Evolutionary conservation across 257 asterid genomes (phyloP).

Genomic region (Petunia secreta): DNA sequence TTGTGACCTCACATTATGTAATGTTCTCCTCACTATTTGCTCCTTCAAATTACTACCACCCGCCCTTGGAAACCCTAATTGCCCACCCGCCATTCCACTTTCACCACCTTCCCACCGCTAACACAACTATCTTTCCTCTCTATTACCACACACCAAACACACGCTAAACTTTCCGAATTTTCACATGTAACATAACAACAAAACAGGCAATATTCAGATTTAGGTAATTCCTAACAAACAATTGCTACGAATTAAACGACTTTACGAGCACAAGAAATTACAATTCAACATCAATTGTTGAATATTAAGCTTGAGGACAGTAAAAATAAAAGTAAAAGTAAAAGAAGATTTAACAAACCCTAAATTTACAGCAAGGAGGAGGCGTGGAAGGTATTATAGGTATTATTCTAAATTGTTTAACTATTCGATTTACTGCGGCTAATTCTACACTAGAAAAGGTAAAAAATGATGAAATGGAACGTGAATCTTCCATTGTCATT

Average conservation of each 20-base stretch:
- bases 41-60: slow-evolving; percentile 64
- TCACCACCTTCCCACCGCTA: too few relatives aligned
- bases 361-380: slow-evolving; percentile 72
- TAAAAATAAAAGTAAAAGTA: slow-evolving; percentile 29
- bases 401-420: slow-evolving; percentile 46
- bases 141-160: not conserved
- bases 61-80: slow-evolving; percentile 50
- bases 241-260: not conserved
- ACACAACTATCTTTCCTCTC: too few relatives aligned
- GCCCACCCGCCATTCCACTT: slow-evolving; percentile 54
- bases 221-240: not conserved
- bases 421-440: slow-evolving; percentile 67
- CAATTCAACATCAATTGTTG: slow-evolving; percentile 29
- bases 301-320: slow-evolving; percentile 30
- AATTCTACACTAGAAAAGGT: slow-evolving; percentile 50
- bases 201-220: not conserved
- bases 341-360: slow-evolving; percentile 51
- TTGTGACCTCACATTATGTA: slow-evolving; percentile 67
- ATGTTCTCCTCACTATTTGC: slow-evolving; percentile 61
- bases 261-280: not conserved
- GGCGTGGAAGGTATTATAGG: slow-evolving; percentile 60
- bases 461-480: slow-evolving; percentile 36
- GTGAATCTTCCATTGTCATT: slow-evolving; percentile 57
- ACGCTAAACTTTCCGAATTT: not conserved
- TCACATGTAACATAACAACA: not conserved